Evolutionary conservation across 768 basidiomycete species (phyloP), one percentile per base, ranked within the genome.

Genomic region (Lentinula sp.): DNA sequence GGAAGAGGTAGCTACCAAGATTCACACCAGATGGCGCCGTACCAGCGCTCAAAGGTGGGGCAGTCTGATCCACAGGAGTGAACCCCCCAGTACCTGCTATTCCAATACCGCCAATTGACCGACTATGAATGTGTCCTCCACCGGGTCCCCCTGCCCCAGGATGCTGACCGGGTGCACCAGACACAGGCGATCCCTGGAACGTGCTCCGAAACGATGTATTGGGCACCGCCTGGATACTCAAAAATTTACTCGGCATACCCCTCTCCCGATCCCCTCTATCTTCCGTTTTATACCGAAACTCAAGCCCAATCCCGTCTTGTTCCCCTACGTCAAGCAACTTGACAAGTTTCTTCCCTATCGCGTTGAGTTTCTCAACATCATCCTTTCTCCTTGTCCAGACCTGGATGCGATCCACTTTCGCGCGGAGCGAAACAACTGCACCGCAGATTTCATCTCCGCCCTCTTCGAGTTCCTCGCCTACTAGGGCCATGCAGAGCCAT

Each of bases 281-380:
- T 59, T 94, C 93, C n/a, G 86, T 90, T 69, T 95, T 93, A 66
- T 86, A 93, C 90, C 95, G 92, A 77, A 95, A 95, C 72, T 96
- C 93, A 15, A 95, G 81, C 8, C 91, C 90, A 64, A 95, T 90
- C 43, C 85, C 83, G 69, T 93, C 91, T 37, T 85, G 83, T 70
- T 95, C 91, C 6, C 88, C 89, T 23, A 96, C 76, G 66, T 93
- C 93, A 69, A 97, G 78, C 20, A 91, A 70, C 72, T 91, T 91
- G 61, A 93, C 84, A 45, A 96, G 76, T 71, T 85, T 86, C 77
- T 85, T 89, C 33, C 92, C 95, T 62, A 96, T 90, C 18, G 79
- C 81, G 71, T 97, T 96, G 63, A 96, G 73, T 72, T 81, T 82
- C 70, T 93, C 90, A 1, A 93, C 86, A 65, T 96, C 91, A 46